Evolutionary conservation across 2,329 filamentous ascomycete species (phyloP), one percentile per base, ranked within the genome.

Genomic region (Epichloe hybrida): DNA sequence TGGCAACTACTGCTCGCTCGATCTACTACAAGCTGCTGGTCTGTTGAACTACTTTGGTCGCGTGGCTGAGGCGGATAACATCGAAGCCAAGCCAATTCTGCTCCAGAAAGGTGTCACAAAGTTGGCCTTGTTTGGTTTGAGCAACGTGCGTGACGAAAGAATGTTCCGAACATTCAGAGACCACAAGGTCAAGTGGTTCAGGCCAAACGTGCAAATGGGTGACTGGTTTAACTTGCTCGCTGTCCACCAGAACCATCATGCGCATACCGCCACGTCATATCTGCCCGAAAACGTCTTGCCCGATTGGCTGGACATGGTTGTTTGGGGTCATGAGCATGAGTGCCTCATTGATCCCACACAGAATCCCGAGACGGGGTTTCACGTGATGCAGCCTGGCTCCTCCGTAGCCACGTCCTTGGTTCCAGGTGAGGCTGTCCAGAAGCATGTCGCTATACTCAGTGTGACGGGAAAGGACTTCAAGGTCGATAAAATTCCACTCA

Each of bases 251-350:
- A 98, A 98, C 59, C 93, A 97, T 61, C 82, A 93, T 60, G 88
- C 90, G 0, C 85, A 96, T 62, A 95, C 88, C 0, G 81, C 90
- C 17, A 97, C 91, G 0, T 84, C 87, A n/a, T 97, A 95, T 62
- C 76, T 98, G 0, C 91, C 94, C 0, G 94, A 98, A 62, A 88
- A 85, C 59, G 93, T 96, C 60, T 73, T 98, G 0, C 94, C 93
- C 0, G 83, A 88, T 17, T 97, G 94, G 70, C 72, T 98, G 55
- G 86, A 98, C 62, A 74, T 98, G 4, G 81, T 98, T 0, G 78
- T 98, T 48, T 98, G 93, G 93, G 93, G 93, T 3, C 93, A 98
- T 61, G 93, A 98, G 66, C 93, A 98, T 62, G 91, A 98, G 65
- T 98, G 93, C 62, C 66, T 91, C 7, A 95, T 98, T 56, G 83